These are phyloP conservation scores for Trichophyton equinum DNA, from an alignment of 2,329 filamentous ascomycete species.

Conservation along the genomic window DNA sequence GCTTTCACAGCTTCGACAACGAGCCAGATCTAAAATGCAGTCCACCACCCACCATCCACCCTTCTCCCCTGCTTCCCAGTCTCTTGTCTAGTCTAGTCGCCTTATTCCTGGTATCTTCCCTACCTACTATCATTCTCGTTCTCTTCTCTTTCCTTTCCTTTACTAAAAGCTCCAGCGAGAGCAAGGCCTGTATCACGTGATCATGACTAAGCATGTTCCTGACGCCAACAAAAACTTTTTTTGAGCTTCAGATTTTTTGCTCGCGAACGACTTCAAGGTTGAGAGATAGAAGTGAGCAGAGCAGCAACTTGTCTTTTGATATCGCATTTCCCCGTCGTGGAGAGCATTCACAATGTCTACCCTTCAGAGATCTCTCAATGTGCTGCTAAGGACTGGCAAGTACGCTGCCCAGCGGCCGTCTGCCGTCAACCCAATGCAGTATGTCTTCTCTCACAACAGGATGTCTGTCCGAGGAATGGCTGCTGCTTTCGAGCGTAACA, in stretches of 20 bases:
- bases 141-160: too few species aligned
- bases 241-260: background rate
- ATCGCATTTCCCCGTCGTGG: background rate
- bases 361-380: constrained; percentile 63
- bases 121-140: too few species aligned
- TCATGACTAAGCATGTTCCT: constrained; percentile 23
- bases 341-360: constrained; percentile 55
- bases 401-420: constrained; percentile 57
- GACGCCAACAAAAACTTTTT: constrained; percentile 19
- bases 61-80: too few species aligned
- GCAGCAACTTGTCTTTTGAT: background rate
- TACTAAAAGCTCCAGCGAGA: too few species aligned
- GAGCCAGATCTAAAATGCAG: too few species aligned
- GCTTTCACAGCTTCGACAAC: too few species aligned
- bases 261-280: background rate
- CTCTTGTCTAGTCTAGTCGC: too few species aligned
- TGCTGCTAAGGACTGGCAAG: constrained; percentile 72
- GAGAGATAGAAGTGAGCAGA: background rate
- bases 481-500: constrained; percentile 66
- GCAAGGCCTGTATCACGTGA: background rate
- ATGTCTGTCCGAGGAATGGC: constrained; percentile 44
- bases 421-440: constrained; percentile 62
- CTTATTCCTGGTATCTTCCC: too few species aligned
- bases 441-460: constrained; percentile 36
- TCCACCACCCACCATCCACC: too few species aligned